Evolutionary conservation across 805 yeast species (phyloP).

Genomic region (Saccharomycopsis capsularis): DNA sequence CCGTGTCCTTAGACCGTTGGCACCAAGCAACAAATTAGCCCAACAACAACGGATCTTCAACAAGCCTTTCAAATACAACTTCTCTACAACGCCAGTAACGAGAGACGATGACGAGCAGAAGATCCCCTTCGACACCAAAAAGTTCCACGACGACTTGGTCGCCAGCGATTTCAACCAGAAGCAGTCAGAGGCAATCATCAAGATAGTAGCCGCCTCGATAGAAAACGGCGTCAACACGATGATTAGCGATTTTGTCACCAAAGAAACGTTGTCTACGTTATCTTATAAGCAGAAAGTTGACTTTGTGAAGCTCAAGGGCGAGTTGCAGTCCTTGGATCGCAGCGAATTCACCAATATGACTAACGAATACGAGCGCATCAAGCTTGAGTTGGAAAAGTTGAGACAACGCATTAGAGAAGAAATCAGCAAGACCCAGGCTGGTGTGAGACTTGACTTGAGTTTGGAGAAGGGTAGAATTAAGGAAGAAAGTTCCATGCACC

Average conservation of each 20-base stretch:
- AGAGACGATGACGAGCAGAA: background rate
- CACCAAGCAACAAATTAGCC: too few species aligned
- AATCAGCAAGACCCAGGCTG: slow-evolving; percentile 81
- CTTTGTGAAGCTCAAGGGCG: slow-evolving; percentile 90
- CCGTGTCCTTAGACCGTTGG: too few species aligned
- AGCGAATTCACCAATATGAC: slow-evolving; percentile 75
- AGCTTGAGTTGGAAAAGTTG: slow-evolving; percentile 78
- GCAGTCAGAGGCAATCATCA: slow-evolving; percentile 77
- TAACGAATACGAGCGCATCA: slow-evolving; percentile 80
- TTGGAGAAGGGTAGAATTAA: slow-evolving; percentile 92
- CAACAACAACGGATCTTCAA: too few species aligned
- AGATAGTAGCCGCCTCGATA: slow-evolving; percentile 64
- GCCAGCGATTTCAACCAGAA: slow-evolving; percentile 56
- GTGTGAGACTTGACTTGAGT: slow-evolving; percentile 83
- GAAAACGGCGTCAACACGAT: slow-evolving; percentile 74
- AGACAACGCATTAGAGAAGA: slow-evolving; percentile 84
- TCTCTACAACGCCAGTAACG: background rate
- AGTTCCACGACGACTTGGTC: slow-evolving; percentile 54
- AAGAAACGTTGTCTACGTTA: slow-evolving; percentile 73
- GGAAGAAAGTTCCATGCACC: slow-evolving; percentile 90
- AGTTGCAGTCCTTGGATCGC: slow-evolving; percentile 79
- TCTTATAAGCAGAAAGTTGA: slow-evolving; percentile 96
- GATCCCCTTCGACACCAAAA: slow-evolving; percentile 51
- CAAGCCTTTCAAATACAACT: too few species aligned
- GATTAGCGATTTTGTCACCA: slow-evolving; percentile 72